Conservation (phyloP, 768 basidiomycete genomes). For the Gautieria morchelliformis region DNA sequence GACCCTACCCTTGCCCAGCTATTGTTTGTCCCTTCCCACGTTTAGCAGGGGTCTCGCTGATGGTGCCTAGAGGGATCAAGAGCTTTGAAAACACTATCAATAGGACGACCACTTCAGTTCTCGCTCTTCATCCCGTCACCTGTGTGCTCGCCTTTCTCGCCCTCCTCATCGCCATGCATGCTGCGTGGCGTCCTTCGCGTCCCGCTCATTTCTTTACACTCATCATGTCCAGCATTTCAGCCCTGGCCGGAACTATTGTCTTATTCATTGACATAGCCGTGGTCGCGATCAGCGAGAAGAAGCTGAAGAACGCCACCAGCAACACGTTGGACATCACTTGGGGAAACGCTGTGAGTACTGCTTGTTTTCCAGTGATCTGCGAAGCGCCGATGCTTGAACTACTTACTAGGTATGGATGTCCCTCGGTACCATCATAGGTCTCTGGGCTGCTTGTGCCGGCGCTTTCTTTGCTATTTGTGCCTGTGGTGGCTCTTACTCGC, state of each 20-base stretch:
- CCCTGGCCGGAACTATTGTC: constrained; percentile 36
- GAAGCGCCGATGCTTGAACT: neutral
- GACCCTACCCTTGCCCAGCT: constrained; percentile 38
- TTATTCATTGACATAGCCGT: constrained; percentile 47
- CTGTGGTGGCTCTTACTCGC: neutral
- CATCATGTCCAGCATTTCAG: constrained; percentile 28
- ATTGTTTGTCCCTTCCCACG: constrained; percentile 26
- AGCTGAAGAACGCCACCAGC: constrained; percentile 32
- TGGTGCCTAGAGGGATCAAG: constrained; percentile 22
- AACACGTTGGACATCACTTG: constrained; percentile 32
- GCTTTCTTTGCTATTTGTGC: constrained; percentile 6
- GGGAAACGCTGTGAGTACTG: constrained; percentile 38
- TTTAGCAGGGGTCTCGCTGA: constrained; percentile 10
- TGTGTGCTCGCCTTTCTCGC: constrained; percentile 42
- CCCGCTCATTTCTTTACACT: constrained; percentile 31
- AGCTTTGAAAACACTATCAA: constrained; percentile 33
- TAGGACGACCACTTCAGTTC: constrained; percentile 33
- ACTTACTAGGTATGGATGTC: constrained; percentile 41
- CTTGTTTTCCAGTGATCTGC: neutral
- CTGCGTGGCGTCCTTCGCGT: constrained; percentile 26
- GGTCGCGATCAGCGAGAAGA: constrained; percentile 34
- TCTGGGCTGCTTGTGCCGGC: constrained; percentile 36
- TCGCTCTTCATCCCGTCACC: constrained; percentile 49
- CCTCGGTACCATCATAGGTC: constrained; percentile 37
- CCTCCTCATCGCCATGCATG: constrained; percentile 35